Conservation (phyloP, 2,329 filamentous ascomycete genomes). For the Alternaria sp. region DNA sequence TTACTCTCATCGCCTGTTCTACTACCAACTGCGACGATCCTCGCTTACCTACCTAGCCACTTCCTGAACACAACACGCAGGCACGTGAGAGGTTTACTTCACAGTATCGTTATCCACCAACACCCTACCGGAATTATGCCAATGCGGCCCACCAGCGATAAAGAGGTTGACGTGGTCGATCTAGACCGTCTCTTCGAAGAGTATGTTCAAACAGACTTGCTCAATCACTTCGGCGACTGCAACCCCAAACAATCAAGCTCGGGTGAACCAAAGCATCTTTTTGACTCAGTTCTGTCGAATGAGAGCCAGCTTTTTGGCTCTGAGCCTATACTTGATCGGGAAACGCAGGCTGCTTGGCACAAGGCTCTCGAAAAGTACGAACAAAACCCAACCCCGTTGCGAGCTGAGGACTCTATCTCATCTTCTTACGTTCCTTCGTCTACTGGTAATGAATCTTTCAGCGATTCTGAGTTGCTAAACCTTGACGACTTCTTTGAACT, state of each 20-base stretch:
- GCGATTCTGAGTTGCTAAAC: conserved; percentile 44
- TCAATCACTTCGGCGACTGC: conserved; percentile 56
- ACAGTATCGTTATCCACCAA: conserved; percentile 39
- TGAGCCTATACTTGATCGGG: conserved; percentile 60
- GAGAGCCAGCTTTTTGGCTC: conserved; percentile 58
- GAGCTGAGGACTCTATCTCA: conserved; percentile 35
- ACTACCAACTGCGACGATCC: conserved; percentile 15
- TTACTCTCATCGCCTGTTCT: conserved; percentile 26
- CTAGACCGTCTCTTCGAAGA: conserved; percentile 70
- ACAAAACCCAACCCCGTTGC: conserved; percentile 57
- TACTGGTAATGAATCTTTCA: conserved; percentile 40
- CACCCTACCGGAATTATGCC: conserved; percentile 39
- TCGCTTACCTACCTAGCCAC: conserved; percentile 22
- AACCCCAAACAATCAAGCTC: conserved; percentile 59
- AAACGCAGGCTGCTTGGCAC: conserved; percentile 62
- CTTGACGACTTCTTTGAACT: conserved; percentile 42
- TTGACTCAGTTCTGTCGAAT: conserved; percentile 61
- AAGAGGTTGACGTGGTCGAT: conserved; percentile 63
- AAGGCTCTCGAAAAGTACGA: conserved; percentile 61
- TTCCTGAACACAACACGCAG: conserved; percentile 22
- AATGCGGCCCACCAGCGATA: conserved; percentile 59
- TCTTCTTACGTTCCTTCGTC: conserved; percentile 39
- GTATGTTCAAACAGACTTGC: conserved; percentile 66
- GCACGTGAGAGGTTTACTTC: conserved; percentile 37
- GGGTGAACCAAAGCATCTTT: conserved; percentile 61